phyloP scores from a whole-genome alignment of 2,329 filamentous ascomycete genomes.

The Ascochyta rabiei region DNA sequence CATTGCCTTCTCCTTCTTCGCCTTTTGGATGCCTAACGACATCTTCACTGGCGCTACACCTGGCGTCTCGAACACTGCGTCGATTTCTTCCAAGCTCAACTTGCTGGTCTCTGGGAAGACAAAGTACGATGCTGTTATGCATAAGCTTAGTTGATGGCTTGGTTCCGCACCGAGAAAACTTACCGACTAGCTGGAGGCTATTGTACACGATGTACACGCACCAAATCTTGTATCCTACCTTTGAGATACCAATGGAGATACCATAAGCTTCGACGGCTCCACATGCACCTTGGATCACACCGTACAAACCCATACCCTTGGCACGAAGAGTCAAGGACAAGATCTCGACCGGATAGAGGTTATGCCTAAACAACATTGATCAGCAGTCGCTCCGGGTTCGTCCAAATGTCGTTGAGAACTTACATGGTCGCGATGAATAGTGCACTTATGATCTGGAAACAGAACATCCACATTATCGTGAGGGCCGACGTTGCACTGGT shows the following conservation, averaged over 20 bases:
- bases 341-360: conserved; percentile 55
- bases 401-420: neutral
- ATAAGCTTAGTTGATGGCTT: neutral
- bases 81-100: conserved; percentile 62
- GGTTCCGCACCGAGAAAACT: neutral
- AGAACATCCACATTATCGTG: conserved; percentile 56
- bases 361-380: conserved; percentile 36
- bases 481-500: conserved; percentile 47
- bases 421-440: conserved; percentile 55
- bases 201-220: conserved; percentile 60
- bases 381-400: neutral
- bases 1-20: conserved; percentile 11
- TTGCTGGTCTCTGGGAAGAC: conserved; percentile 60
- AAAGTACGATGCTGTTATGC: conserved; percentile 50
- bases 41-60: conserved; percentile 54
- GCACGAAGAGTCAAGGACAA: conserved; percentile 53
- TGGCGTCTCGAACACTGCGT: conserved; percentile 61
- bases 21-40: conserved; percentile 30
- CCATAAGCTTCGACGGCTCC: conserved; percentile 55
- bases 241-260: conserved; percentile 55
- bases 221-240: conserved; percentile 59
- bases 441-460: conserved; percentile 56
- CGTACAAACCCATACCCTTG: conserved; percentile 52
- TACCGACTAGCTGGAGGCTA: conserved; percentile 50
- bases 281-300: conserved; percentile 53